Percentiles rank a stretch among this genome's conserved stretches.
These are phyloP conservation scores for Leucocoprinus leucothites DNA, from an alignment of 768 basidiomycete species.

Conservation along the genomic window DNA sequence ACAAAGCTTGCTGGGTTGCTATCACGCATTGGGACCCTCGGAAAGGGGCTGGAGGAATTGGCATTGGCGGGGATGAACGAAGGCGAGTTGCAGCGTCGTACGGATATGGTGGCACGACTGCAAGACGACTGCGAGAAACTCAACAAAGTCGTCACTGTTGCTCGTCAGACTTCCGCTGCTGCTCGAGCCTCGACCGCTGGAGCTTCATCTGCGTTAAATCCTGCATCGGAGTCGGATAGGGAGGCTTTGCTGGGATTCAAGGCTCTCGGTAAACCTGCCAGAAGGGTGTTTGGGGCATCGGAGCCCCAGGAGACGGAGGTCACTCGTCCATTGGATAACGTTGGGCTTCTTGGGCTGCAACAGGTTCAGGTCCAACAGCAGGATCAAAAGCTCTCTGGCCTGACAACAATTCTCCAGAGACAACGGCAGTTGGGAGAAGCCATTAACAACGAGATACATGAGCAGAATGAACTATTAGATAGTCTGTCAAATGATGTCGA, in stretches of 20 bases:
- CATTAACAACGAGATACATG: constrained; percentile 75
- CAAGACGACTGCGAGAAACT: constrained; percentile 92
- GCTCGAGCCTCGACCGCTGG: constrained; percentile 18
- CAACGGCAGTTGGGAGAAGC: constrained; percentile 86
- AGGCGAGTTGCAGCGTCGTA: constrained; percentile 88
- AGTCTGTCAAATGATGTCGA: constrained; percentile 76
- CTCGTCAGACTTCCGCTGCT: constrained; percentile 46
- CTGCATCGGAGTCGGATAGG: constrained; percentile 56
- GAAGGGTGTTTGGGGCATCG: constrained; percentile 77
- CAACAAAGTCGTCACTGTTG: constrained; percentile 79
- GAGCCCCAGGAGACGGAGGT: constrained; percentile 70
- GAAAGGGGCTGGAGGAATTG: constrained; percentile 62
- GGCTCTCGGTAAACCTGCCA: constrained; percentile 40
- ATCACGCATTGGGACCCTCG: constrained; percentile 70
- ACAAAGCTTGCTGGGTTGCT: constrained; percentile 75
- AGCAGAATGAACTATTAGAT: constrained; percentile 87
- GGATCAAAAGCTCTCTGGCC: constrained; percentile 73
- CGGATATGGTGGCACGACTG: constrained; percentile 84
- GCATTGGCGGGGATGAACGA: constrained; percentile 74
- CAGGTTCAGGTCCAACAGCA: constrained; percentile 79
- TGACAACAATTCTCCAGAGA: constrained; percentile 79
- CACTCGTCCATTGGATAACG: constrained; percentile 86
- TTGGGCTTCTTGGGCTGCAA: constrained; percentile 78
- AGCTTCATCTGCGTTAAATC: constrained; percentile 27
- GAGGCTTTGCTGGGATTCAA: constrained; percentile 57